phyloP scores from a whole-genome alignment of 345 rosid genomes.

The Arabidopsis arenosa region DNA sequence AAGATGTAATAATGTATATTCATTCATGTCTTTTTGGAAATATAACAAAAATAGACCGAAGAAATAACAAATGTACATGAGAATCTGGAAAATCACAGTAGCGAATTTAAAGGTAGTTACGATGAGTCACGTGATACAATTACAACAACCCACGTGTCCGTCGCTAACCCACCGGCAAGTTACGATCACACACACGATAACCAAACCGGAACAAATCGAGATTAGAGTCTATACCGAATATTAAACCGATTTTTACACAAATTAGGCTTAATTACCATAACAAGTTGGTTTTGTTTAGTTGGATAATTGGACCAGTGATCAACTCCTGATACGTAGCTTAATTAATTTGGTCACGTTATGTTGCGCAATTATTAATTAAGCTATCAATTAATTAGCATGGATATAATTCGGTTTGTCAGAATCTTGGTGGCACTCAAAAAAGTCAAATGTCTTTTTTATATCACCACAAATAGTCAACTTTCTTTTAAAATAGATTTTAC shows the following conservation, averaged over 20 bases:
- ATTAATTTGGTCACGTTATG: constrained; percentile 38
- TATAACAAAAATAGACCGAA: constrained; percentile 18
- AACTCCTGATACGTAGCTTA: constrained; percentile 31
- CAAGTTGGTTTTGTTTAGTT: constrained; percentile 3
- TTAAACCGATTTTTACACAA: constrained; percentile 5
- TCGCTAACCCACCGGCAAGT: constrained; percentile 36
- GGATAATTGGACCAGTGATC: constrained; percentile 37
- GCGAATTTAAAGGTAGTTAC: constrained; percentile 33
- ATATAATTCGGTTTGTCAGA: constrained; percentile 40
- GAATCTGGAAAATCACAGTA: constrained; percentile 25
- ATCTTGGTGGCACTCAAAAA: constrained; percentile 32
- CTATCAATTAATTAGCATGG: constrained; percentile 26
- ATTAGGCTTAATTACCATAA: not conserved
- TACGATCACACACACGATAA: constrained; percentile 31
- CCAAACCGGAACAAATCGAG: not conserved
- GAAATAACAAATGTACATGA: constrained; percentile 36
- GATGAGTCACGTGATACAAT: constrained; percentile 31
- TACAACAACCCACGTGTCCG: constrained; percentile 39
- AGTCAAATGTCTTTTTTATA: constrained; percentile 30
- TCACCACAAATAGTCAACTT: constrained; percentile 17
- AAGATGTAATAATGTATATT: not conserved
- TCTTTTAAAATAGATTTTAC: not conserved
- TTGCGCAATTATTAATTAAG: constrained; percentile 31
- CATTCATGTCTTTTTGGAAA: constrained; percentile 30
- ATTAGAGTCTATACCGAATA: not conserved